Base-by-base conservation (phyloP, 1,284 basidiomycete genomes). In the Naganishia cerealis region DNA sequence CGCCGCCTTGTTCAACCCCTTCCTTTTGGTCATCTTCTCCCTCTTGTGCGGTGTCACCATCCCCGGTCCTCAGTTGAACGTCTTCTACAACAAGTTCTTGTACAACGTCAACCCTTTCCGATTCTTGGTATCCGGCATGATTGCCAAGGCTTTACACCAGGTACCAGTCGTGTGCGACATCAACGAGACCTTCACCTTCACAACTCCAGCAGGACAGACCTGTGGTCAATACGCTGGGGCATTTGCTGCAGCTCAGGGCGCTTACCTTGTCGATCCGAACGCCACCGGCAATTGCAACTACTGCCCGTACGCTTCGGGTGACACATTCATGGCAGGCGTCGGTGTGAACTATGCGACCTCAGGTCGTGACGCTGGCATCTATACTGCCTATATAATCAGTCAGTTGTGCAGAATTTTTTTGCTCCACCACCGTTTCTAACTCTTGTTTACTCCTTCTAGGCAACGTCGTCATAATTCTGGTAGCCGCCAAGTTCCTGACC, bases 41-140 rank as follows among this genome's bases (percentile, higher is more conserved):
- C 84, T 88, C 21, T 89, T 91, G 84, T 90, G 88, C 70, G 90
- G 92, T 81, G 90, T 94, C 39, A 88, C 89, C 2, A 86, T 92
- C 65, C 90, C 91, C 0, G 70, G 75, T 42, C 57, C 71, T 7
- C 84, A 84, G 0, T 80, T 92, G 78, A 83, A 84, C 52, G 78
- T 80, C 43, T 93, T 92, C 84, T 93, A 90, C 88, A 81, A 85
- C 71, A 82, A 82, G 21, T 93, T 90, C 89, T 77, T 91, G 52
- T 91, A 90, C 78, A 81, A 87, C 70, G 79, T 90, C n/a, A 77
- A 82, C 73, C 82, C 81, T 3, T 92, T 87, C 80, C 91, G 89
- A 2, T 85, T 89, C 40, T 84, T 87, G n/a, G 80, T 92, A 48
- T 84, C 86, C 2, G 84, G 70, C 15, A 87, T 94, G 82, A 81